Evolutionary conservation across 257 asterid species (phyloP).

Genomic region (Nicotiana tabacum): DNA sequence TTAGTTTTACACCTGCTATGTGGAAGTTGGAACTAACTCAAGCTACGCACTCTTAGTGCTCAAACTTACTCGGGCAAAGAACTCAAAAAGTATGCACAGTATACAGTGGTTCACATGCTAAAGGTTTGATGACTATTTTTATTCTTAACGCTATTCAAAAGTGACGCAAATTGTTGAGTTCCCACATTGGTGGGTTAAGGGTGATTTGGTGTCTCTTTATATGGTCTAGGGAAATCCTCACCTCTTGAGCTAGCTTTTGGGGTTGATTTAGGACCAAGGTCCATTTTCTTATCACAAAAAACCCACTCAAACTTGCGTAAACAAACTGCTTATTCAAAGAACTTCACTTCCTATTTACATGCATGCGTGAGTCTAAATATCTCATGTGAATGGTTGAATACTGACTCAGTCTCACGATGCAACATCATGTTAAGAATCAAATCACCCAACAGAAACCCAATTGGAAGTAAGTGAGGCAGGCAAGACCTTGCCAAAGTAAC

Average conservation of each 20-base stretch:
- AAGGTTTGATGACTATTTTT: neutral
- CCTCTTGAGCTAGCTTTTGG: no score
- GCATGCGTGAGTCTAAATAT: neutral
- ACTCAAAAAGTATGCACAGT: conserved; percentile 6
- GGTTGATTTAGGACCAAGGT: no score
- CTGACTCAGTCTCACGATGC: neutral
- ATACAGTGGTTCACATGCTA: neutral
- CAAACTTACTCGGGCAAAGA: neutral
- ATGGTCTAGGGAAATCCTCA: no score
- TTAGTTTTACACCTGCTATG: neutral
- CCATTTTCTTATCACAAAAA: neutral
- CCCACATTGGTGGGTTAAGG: no score
- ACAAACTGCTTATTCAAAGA: neutral
- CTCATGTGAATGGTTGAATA: neutral
- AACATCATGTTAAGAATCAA: neutral
- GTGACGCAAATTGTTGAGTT: neutral
- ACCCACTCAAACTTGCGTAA: neutral
- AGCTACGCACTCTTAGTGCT: neutral
- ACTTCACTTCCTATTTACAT: neutral
- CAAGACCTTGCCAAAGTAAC: neutral
- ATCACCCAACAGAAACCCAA: neutral
- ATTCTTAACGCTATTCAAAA: neutral
- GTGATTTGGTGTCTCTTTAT: no score
- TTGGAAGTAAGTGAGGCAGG: neutral
- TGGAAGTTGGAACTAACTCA: conserved; percentile 3